Percentiles rank a stretch among this genome's conserved stretches.
phyloP scores from a whole-genome alignment of 148 eudicot species.

The Fagopyrum tataricum region DNA sequence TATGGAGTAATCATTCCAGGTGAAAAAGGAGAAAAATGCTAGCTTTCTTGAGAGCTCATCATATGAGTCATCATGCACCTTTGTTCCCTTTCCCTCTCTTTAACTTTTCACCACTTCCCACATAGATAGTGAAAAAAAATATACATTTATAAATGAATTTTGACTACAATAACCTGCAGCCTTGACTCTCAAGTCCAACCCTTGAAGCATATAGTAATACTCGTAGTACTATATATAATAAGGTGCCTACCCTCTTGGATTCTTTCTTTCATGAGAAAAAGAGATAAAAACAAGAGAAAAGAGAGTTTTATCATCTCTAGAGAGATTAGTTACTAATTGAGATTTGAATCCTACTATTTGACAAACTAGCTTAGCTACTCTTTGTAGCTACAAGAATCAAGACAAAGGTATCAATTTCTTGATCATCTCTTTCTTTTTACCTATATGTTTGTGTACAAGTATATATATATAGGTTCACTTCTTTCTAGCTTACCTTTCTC shows the following conservation, averaged over 20 bases:
- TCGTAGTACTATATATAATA: slow-evolving; percentile 1
- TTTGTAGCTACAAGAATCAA: not conserved
- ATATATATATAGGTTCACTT: not conserved
- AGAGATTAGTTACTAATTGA: not conserved
- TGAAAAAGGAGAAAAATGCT: slow-evolving; percentile 43
- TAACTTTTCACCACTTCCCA: slow-evolving; percentile 64
- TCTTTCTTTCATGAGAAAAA: slow-evolving; percentile 1
- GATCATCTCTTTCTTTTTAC: not conserved
- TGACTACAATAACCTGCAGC: slow-evolving; percentile 5
- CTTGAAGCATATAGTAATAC: not conserved
- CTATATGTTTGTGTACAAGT: slow-evolving; percentile 1
- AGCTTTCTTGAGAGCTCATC: slow-evolving; percentile 52
- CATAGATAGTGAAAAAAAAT: slow-evolving; percentile 11
- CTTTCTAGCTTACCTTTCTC: slow-evolving; percentile 13
- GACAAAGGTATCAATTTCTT: slow-evolving; percentile 6
- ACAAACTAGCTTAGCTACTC: slow-evolving; percentile 9
- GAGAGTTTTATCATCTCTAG: not conserved
- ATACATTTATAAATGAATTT: not conserved
- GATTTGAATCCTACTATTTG: slow-evolving; percentile 11
- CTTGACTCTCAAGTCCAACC: slow-evolving; percentile 4
- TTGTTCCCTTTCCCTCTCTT: slow-evolving; percentile 29
- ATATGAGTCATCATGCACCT: slow-evolving; percentile 77
- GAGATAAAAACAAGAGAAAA: not conserved
- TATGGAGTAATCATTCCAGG: slow-evolving; percentile 12
- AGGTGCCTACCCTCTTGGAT: not conserved